These are phyloP conservation scores for Serpula lacrymans DNA, from an alignment of 768 basidiomycete species.

Conservation along the genomic window DNA sequence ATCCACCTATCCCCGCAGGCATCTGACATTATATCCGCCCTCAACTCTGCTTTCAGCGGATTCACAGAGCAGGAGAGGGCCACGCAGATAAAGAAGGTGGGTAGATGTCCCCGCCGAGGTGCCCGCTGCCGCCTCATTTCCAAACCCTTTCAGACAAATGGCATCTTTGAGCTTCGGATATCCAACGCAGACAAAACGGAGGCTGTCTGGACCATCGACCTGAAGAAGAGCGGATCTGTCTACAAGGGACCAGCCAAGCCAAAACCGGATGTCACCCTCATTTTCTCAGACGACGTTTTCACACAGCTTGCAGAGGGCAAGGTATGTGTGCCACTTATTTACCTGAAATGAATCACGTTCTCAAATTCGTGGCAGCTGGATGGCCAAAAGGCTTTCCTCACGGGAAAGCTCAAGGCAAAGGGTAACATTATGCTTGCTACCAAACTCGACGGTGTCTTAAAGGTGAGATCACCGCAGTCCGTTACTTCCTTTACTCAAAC, in stretches of 20 bases:
- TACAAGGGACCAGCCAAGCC: slow-evolving; percentile 61
- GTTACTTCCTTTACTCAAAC: neutral
- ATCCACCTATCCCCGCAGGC: slow-evolving; percentile 39
- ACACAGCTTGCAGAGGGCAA: slow-evolving; percentile 69
- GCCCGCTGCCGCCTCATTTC: neutral
- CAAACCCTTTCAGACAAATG: slow-evolving; percentile 58
- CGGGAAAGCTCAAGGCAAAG: slow-evolving; percentile 87
- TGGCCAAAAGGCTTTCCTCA: slow-evolving; percentile 96
- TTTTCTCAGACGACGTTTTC: slow-evolving; percentile 75
- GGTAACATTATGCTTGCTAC: slow-evolving; percentile 95
- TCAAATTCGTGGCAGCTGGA: slow-evolving; percentile 50
- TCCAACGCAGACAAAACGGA: slow-evolving; percentile 70
- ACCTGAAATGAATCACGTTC: neutral
- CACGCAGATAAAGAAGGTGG: slow-evolving; percentile 72
- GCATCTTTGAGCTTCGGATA: slow-evolving; percentile 82
- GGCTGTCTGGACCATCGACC: slow-evolving; percentile 86
- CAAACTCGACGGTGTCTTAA: slow-evolving; percentile 81
- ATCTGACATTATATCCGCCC: slow-evolving; percentile 58
- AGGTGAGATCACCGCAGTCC: slow-evolving; percentile 44
- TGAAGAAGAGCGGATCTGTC: slow-evolving; percentile 79
- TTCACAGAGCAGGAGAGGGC: slow-evolving; percentile 62
- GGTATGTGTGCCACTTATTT: slow-evolving; percentile 34
- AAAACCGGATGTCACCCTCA: slow-evolving; percentile 82
- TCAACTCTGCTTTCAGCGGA: slow-evolving; percentile 49
- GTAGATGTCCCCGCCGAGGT: slow-evolving; percentile 4